These are phyloP conservation scores for Rosa lucieae DNA, from an alignment of 306 rosid genomes.

Conservation along the genomic window DNA sequence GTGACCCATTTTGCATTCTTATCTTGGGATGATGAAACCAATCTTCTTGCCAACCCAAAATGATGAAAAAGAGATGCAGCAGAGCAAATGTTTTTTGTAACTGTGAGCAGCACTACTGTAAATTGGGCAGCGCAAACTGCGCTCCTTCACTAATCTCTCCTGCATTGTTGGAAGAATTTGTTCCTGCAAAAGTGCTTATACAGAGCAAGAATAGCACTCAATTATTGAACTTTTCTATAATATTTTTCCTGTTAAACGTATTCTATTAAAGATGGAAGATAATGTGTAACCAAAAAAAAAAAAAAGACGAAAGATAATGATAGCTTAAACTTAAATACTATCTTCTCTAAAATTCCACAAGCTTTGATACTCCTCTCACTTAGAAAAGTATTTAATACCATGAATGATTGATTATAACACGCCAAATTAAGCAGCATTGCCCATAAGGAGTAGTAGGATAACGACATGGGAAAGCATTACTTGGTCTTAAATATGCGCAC, in stretches of 20 bases:
- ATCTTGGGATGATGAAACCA: constrained; percentile 1
- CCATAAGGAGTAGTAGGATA: not conserved
- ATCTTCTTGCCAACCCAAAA: constrained; percentile 10
- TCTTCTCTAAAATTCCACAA: not conserved
- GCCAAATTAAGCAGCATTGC: not conserved
- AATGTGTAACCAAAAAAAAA: too few relatives aligned
- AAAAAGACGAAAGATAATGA: not conserved
- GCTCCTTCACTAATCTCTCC: not conserved
- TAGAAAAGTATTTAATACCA: not conserved
- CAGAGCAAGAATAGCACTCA: not conserved
- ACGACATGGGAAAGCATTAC: constrained; percentile 12
- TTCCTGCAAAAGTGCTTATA: not conserved
- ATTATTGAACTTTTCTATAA: not conserved
- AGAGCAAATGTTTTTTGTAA: not conserved
- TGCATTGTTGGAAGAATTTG: not conserved
- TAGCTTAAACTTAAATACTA: too few relatives aligned
- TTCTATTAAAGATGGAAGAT: not conserved
- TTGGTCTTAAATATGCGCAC: not conserved
- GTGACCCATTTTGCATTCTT: constrained; percentile 6
- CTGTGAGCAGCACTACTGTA: not conserved
- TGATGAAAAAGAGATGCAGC: not conserved
- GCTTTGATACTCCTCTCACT: not conserved
- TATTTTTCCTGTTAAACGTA: not conserved
- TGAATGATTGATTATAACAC: not conserved
- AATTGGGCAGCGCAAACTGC: not conserved